Evolutionary conservation across 2,329 filamentous ascomycete species (phyloP).

Genomic region (Mycocentrospora acerina): DNA sequence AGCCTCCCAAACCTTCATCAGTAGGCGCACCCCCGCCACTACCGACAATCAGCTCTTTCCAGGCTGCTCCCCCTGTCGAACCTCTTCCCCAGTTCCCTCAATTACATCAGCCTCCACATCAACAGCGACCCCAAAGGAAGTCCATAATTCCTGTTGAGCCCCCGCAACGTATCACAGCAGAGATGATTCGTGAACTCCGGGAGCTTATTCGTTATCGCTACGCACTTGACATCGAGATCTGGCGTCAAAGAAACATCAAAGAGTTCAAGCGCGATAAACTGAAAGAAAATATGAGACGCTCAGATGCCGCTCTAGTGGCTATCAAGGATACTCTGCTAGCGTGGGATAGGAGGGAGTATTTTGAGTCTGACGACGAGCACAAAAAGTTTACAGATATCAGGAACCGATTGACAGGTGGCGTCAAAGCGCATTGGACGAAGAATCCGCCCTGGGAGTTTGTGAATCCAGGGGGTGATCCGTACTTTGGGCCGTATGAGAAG

Average conservation of each 20-base stretch:
- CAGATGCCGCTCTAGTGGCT: constrained; percentile 12
- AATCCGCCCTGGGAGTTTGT: constrained; percentile 7
- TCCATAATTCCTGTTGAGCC: constrained; percentile 1
- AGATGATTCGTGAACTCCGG: constrained; percentile 13
- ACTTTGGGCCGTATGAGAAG: background rate
- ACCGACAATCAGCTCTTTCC: background rate
- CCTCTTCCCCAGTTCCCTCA: too few relatives aligned
- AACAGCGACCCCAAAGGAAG: constrained; percentile 4
- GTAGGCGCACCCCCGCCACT: background rate
- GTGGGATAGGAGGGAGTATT: constrained; percentile 15
- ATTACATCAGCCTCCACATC: background rate
- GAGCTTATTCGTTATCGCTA: constrained; percentile 18
- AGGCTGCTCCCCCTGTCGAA: background rate
- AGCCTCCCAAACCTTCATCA: background rate
- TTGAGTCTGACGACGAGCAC: constrained; percentile 6
- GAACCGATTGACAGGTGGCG: constrained; percentile 3
- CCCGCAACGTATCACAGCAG: constrained; percentile 5
- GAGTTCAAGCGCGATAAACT: constrained; percentile 4
- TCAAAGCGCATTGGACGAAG: constrained; percentile 10
- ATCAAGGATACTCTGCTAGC: constrained; percentile 5
- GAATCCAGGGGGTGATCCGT: background rate
- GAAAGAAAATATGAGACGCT: constrained; percentile 11
- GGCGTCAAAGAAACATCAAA: constrained; percentile 11
- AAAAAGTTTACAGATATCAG: constrained; percentile 14
- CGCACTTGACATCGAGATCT: constrained; percentile 15